Conservation (phyloP, 140 eudicot species). For the Oenanthe javanica region DNA sequence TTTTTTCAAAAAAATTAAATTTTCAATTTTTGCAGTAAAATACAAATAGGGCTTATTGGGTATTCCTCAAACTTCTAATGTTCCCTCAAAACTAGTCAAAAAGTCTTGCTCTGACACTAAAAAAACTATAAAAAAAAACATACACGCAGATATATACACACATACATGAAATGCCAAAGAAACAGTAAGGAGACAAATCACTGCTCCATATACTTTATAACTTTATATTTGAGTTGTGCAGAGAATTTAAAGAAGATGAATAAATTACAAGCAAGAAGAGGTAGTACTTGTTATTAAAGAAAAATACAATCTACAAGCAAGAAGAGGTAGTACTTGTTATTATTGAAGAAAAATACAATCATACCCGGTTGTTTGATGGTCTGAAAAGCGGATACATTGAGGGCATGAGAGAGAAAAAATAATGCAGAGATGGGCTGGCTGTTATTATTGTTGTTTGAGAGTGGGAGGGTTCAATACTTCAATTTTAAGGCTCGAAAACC, state of each 20-base stretch:
- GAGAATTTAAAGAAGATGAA: neutral
- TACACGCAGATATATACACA: neutral
- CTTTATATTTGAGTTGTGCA: slow-evolving; percentile 4
- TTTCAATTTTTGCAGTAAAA: neutral
- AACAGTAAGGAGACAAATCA: slow-evolving; percentile 18
- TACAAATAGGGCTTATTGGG: neutral
- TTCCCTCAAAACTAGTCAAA: slow-evolving; percentile 17
- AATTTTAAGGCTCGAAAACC: no score
- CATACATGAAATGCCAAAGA: slow-evolving; percentile 14
- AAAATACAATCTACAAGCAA: no score
- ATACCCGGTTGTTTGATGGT: neutral
- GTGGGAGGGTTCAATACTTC: no score
- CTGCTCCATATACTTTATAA: neutral
- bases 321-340: neutral
- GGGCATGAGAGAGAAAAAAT: slow-evolving; percentile 2
- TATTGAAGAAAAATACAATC: neutral
- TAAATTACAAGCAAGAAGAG: no score
- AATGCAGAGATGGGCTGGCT: neutral
- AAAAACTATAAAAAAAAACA: neutral
- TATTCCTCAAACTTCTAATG: slow-evolving; percentile 7
- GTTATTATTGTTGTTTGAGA: no score
- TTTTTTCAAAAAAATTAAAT: neutral
- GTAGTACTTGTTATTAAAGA: no score
- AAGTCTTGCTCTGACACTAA: neutral
- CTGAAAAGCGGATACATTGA: slow-evolving; percentile 10